These are phyloP conservation scores for Geotrichum reessii DNA, from an alignment of 1,139 yeast genomes.

Conservation along the genomic window DNA sequence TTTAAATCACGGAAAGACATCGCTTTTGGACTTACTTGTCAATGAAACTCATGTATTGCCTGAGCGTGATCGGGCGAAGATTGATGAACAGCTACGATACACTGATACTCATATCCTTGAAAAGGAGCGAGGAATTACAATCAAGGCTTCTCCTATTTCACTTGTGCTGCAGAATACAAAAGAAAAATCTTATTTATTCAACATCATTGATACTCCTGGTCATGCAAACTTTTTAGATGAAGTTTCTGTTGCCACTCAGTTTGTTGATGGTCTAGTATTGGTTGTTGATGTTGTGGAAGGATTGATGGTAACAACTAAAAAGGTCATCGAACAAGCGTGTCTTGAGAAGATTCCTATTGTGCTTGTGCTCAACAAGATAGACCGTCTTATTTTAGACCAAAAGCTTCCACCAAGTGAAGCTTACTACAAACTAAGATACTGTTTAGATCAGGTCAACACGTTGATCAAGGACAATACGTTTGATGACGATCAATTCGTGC, in stretches of 20 bases:
- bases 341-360: slow-evolving; percentile 47
- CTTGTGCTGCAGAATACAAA: slow-evolving; percentile 52
- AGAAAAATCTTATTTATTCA: slow-evolving; percentile 54
- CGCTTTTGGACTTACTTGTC: slow-evolving; percentile 65
- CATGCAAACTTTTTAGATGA: slow-evolving; percentile 82
- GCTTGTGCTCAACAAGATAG: slow-evolving; percentile 75
- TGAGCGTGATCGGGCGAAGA: slow-evolving; percentile 33
- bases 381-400: slow-evolving; percentile 71
- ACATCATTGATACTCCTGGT: slow-evolving; percentile 84
- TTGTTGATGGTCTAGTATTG: slow-evolving; percentile 61
- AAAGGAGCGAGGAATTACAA: slow-evolving; percentile 60
- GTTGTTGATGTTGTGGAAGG: slow-evolving; percentile 90
- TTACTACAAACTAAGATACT: slow-evolving; percentile 57
- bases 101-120: slow-evolving; percentile 71
- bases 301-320: slow-evolving; percentile 49
- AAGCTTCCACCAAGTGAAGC: slow-evolving; percentile 70
- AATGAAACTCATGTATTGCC: slow-evolving; percentile 51
- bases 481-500: slow-evolving; percentile 14
- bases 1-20: slow-evolving; percentile 82
- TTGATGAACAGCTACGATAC: slow-evolving; percentile 49
- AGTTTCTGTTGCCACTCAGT: slow-evolving; percentile 49
- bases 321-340: slow-evolving; percentile 47
- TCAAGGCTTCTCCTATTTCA: slow-evolving; percentile 59
- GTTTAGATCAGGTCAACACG: slow-evolving; percentile 55
- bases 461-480: slow-evolving; percentile 31